Base-by-base conservation (phyloP, 208 protist genomes). In the Wallacemonas sp. region DNA sequence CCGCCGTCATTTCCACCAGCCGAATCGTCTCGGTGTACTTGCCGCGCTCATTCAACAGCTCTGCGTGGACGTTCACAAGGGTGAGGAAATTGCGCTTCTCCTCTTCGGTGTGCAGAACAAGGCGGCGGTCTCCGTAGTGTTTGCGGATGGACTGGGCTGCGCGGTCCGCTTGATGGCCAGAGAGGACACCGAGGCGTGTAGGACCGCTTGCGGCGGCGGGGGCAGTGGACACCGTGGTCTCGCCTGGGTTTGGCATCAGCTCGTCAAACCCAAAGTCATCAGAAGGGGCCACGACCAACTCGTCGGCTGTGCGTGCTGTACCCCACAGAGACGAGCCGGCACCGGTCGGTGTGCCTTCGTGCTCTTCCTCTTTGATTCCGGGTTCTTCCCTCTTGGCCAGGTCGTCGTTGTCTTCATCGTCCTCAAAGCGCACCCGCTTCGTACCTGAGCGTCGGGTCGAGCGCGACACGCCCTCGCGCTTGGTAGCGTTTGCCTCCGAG, bases 21-120 rank as follows among this genome's bases (percentile, higher is more conserved):
- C 75, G 73, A 27, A 93, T 74, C 5, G 85, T 91, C 41, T 92
- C 85, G n/a, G 50, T 46, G 60, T 91, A 93, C 37, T 83, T 84
- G 36, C 87, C 87, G 44, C 81, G 76, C 67, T 96, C 87, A 68
- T 91, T 93, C 17, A 93, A 70, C 29, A 96, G 77, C 73, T 96
- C 91, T 10, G 87, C 71, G 53, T 94, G 85, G 2, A 96, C 87
- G 70, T 96, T 96, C 42, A 96, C 60, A 44, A 96, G 73, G 8
- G 82, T 96, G 29, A 96, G 73, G 63, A 96, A 94, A 65, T 90
- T 87, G 32, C 75, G 76, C 55, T 85, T 86, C 27, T 71, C 69
- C 26, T 69, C 60, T 6, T 67, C 36, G 17, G 75, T 86, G 15
- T 37, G 30, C 33, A 93, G 72, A 36, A 77, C 67, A 10, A 93